Evolutionary conservation across 2,329 filamentous ascomycete genomes (phyloP), one percentile per base, ranked within the genome.

Genomic region (Penicillium paneum): DNA sequence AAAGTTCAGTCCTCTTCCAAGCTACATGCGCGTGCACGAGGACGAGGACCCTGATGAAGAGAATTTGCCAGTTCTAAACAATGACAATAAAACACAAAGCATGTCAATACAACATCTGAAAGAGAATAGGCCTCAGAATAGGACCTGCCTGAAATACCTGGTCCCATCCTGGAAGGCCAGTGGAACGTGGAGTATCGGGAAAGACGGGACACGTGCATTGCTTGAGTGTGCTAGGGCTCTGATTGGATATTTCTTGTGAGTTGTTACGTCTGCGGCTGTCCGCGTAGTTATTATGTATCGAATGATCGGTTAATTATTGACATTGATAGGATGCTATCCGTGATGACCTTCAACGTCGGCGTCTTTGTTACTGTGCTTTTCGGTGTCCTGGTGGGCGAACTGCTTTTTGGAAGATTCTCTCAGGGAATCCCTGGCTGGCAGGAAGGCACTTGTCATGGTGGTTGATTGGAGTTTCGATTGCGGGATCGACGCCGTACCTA

Each of bases 241-340:
- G 8, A 41, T 51, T 40, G 52, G 52, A n/a, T 55, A 55, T 36
- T 17, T 55, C n/a, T 26, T 55, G 52, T 55, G 12, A 6, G 52
- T 54, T 7, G 3, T 32, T n/a, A 24, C 13, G 24, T 42, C 28
- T 15, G 7, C 19, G 13, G n/a, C 13, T 44, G 3, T 24, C 10
- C 29, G 15, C 7, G n/a, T 6, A 12, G 3, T 24, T 40, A 10
- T 32, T 3, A 2, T n/a, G 26, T 29, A 6, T 28, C 1, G 19
- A 15, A 29, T 15, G 4, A 28, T 28, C 8, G 3, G 11, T 34
- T 54, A 39, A 54, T 13, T 4, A 4, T 21, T 5, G 19, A 5
- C 5, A 19, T 6, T 19, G 8, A 36, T 36, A 55, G 52, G n/a
- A 55, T 55, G 52, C n/a, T 55, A 8, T 49, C 34, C 3, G 41